Evolutionary conservation across 1,139 yeast genomes (phyloP).

Genomic region (Saccharomyces hybrid): DNA sequence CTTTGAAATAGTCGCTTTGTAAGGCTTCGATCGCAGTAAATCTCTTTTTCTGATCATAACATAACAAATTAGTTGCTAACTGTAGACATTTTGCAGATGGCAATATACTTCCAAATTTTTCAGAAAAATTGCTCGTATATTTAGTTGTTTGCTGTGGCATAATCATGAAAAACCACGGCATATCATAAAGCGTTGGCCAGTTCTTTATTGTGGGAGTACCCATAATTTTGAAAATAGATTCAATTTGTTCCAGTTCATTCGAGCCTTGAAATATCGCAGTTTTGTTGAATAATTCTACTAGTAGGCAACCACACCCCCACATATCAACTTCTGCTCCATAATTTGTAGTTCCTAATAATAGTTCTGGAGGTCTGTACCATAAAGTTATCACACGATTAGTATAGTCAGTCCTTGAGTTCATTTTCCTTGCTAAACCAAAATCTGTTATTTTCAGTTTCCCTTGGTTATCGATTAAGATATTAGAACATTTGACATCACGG

Average conservation of each 20-base stretch:
- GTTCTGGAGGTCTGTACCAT: slow-evolving; percentile 97
- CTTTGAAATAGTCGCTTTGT: slow-evolving; percentile 58
- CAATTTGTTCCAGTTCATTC: slow-evolving; percentile 80
- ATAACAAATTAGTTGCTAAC: slow-evolving; percentile 54
- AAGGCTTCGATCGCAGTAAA: slow-evolving; percentile 56
- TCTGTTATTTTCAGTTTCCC: slow-evolving; percentile 85
- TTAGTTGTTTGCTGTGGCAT: slow-evolving; percentile 40
- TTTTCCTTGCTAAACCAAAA: slow-evolving; percentile 84
- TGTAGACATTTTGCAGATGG: slow-evolving; percentile 53
- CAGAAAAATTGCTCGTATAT: slow-evolving; percentile 42
- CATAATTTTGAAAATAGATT: slow-evolving; percentile 68
- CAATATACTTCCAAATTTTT: slow-evolving; percentile 37
- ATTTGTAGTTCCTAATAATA: slow-evolving; percentile 79
- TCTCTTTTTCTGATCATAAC: slow-evolving; percentile 61
- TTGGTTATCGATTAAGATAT: slow-evolving; percentile 61
- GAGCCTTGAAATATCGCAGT: slow-evolving; percentile 77
- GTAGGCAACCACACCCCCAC: slow-evolving; percentile 94
- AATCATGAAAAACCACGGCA: slow-evolving; percentile 91
- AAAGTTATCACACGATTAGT: slow-evolving; percentile 91
- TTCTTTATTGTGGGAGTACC: slow-evolving; percentile 73
- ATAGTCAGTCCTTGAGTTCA: slow-evolving; percentile 50
- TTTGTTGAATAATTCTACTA: slow-evolving; percentile 71
- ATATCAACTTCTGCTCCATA: slow-evolving; percentile 89
- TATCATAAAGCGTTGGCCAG: slow-evolving; percentile 69
- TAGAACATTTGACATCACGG: slow-evolving; percentile 92